Evolutionary conservation across 768 basidiomycete genomes (phyloP), one percentile per base, ranked within the genome.

Genomic region (Lyophyllum atratum): DNA sequence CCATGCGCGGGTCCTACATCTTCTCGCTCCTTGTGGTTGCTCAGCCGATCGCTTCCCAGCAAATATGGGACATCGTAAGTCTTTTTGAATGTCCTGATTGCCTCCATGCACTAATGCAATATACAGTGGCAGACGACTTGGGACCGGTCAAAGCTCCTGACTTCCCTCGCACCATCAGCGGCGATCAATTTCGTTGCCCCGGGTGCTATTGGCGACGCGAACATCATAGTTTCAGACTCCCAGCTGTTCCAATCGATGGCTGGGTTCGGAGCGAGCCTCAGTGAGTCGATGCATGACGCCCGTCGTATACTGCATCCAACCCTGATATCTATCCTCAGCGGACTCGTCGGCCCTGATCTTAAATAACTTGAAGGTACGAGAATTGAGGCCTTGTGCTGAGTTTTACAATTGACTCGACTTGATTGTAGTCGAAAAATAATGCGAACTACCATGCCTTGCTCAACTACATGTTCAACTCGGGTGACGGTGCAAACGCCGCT

Each of bases 341-440:
- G 90, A 92, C 66, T 89, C 88, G 2, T 85, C 89, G 10, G 88
- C 89, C 0, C 70, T 78, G 22, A 70, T 80, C 24, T 70, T 91
- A 21, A 84, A 74, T 62, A 83, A 83, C 55, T 71, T 92, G 56
- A 92, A 92, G 82, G 90, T 85, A 59, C 14, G 62, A 2, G 1
- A 21, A 8, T 10, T 4, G 19, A 0, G 7, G 15, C 17, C 31
- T 8, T 19, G 15, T 17, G 4, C n/a, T 33, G 12, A 19, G n/a
- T 11, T 7, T 9, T 8, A 24, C n/a, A 14, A n/a, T 34, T 45
- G 9, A 57, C 24, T 24, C 26, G 4, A 50, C 28, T 4, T 34
- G 7, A 1, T 22, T 21, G 0, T 52, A 87, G 85, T 70, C 67
- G 2, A 75, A 66, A 65, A 83, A 89, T 62, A 67, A 80, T 0